phyloP scores from a whole-genome alignment of 2,329 filamentous ascomycete species.

The Metarhizium robertsii region DNA sequence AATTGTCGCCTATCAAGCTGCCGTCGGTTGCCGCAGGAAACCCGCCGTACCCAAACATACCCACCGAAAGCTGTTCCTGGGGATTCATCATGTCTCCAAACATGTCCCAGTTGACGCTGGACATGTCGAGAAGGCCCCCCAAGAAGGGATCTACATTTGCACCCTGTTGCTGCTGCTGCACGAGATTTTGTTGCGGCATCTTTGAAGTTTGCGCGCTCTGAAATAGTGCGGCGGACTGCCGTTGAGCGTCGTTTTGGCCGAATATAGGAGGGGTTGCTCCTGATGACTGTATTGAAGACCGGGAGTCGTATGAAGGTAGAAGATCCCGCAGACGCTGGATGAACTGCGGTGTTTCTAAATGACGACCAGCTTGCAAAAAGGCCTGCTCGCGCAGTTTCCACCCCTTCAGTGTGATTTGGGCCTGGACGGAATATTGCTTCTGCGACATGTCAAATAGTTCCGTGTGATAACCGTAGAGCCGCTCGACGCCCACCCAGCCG shows the following conservation, averaged over 20 bases:
- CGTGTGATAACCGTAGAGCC: slow-evolving; percentile 37
- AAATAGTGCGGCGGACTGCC: background rate
- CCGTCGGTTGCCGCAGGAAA: slow-evolving; percentile 13
- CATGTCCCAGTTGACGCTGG: slow-evolving; percentile 36
- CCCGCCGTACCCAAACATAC: slow-evolving; percentile 22
- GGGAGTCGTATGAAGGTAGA: slow-evolving; percentile 30
- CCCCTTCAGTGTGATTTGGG: slow-evolving; percentile 38
- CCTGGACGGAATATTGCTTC: slow-evolving; percentile 35
- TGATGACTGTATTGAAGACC: slow-evolving; percentile 19
- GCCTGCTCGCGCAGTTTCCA: slow-evolving; percentile 42
- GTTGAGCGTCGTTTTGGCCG: background rate
- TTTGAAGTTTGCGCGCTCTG: background rate
- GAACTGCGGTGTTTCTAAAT: slow-evolving; percentile 33
- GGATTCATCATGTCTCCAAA: slow-evolving; percentile 23
- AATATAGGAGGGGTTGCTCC: background rate
- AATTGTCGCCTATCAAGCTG: background rate
- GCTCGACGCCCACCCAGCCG: slow-evolving; percentile 39
- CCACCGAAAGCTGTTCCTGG: slow-evolving; percentile 18
- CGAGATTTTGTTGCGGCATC: background rate
- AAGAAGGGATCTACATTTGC: slow-evolving; percentile 33
- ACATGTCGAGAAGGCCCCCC: slow-evolving; percentile 33
- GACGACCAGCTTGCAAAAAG: slow-evolving; percentile 25
- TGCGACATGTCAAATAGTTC: slow-evolving; percentile 41
- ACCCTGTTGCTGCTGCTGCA: slow-evolving; percentile 4
- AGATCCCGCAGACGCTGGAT: slow-evolving; percentile 34